A percentile compares a stretch with the other conserved stretches of the same genome.
phyloP scores from a whole-genome alignment of 106 monocot genomes.

The Platanthera zijinensis region DNA sequence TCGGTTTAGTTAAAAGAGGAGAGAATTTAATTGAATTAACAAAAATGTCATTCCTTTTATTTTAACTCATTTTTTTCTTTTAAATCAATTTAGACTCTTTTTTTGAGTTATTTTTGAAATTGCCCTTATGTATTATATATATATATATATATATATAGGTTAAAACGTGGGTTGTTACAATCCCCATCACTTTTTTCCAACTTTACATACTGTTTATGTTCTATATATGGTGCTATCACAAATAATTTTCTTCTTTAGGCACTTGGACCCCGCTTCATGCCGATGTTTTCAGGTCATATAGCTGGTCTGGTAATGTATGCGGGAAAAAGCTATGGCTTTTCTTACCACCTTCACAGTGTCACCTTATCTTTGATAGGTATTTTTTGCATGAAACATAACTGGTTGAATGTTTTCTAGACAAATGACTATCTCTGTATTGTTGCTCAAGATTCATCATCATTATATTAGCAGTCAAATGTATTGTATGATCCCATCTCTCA shows the following conservation, averaged over 20 bases:
- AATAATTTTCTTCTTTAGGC: conserved; percentile 31
- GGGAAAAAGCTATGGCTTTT: conserved; percentile 84
- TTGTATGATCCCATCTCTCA: background rate
- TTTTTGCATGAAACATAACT: background rate
- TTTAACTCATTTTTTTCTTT: too few relatives aligned
- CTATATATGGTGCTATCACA: background rate
- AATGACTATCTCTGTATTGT: background rate
- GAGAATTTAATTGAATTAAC: too few relatives aligned
- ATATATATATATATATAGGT: too few relatives aligned
- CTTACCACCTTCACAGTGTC: conserved; percentile 69
- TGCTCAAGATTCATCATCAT: background rate
- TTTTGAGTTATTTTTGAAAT: too few relatives aligned
- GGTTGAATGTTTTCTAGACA: background rate
- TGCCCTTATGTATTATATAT: too few relatives aligned
- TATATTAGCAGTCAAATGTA: background rate
- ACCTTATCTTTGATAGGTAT: conserved; percentile 82
- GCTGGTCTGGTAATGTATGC: conserved; percentile 98
- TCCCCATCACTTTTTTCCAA: too few relatives aligned
- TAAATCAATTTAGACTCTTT: too few relatives aligned
- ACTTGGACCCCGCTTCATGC: conserved; percentile 99
- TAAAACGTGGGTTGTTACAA: too few relatives aligned
- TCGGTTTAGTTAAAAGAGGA: too few relatives aligned
- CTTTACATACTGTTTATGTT: background rate
- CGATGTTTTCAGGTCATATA: conserved; percentile 98
- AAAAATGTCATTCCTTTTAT: too few relatives aligned